Conservation (phyloP, 805 yeast species). For the Candida jianshihensis region DNA sequence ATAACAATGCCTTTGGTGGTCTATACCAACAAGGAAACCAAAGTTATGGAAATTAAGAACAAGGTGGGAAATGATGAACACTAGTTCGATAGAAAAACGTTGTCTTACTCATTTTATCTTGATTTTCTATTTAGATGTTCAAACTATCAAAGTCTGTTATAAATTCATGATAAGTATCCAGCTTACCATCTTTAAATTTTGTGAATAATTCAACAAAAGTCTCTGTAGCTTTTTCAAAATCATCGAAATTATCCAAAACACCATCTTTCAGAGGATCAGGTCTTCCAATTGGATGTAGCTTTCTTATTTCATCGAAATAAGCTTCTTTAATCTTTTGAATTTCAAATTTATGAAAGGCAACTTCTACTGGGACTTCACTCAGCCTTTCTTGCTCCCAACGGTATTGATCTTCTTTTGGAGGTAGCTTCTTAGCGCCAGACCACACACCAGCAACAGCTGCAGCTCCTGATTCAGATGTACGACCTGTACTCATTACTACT, state of each 20-base stretch:
- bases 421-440: constrained; percentile 35
- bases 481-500: constrained; percentile 38
- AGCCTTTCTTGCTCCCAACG: constrained; percentile 27
- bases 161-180: constrained; percentile 10
- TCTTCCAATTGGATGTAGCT: constrained; percentile 25
- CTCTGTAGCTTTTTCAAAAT: constrained; percentile 10
- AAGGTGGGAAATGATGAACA: no score
- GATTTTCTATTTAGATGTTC: no score
- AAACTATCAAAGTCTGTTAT: no score
- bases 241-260: constrained; percentile 9
- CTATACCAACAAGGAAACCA: no score
- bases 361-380: constrained; percentile 14
- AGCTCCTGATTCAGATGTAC: constrained; percentile 43
- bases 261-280: constrained; percentile 25
- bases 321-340: constrained; percentile 21
- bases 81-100: not conserved
- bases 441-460: constrained; percentile 56
- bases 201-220: constrained; percentile 17
- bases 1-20: no score
- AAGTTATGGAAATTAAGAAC: no score
- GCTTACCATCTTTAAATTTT: constrained; percentile 12
- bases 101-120: no score
- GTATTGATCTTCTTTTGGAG: constrained; percentile 32
- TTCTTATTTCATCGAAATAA: constrained; percentile 23
- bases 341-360: constrained; percentile 30